Percentiles rank a stretch among this genome's conserved stretches.
Conservation (phyloP, 306 rosid genomes). For the Lathyrus tuberosus region DNA sequence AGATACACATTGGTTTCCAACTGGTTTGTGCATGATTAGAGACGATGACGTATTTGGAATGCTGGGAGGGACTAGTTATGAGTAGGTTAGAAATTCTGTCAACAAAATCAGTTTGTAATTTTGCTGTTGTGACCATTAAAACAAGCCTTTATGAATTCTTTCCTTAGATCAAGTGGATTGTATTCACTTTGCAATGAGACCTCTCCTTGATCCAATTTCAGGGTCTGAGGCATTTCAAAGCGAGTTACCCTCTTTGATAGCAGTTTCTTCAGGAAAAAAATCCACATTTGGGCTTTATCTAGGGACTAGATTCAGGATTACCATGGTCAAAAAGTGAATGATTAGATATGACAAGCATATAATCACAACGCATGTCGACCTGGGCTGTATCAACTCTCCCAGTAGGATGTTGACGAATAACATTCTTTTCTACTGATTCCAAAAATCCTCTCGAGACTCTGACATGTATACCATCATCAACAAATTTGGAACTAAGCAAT, state of each 20-base stretch:
- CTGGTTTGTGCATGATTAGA: too few species aligned
- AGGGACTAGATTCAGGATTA: slow-evolving; percentile 50
- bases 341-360: slow-evolving; percentile 75
- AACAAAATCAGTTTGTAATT: too few species aligned
- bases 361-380: slow-evolving; percentile 58
- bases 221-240: slow-evolving; percentile 90
- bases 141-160: slow-evolving; percentile 72
- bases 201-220: slow-evolving; percentile 83
- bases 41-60: too few species aligned
- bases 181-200: slow-evolving; percentile 76
- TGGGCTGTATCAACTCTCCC: slow-evolving; percentile 77
- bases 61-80: too few species aligned
- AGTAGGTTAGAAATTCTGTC: too few species aligned
- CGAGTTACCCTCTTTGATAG: slow-evolving; percentile 70
- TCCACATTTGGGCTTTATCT: slow-evolving; percentile 95
- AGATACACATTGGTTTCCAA: too few species aligned
- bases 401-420: slow-evolving; percentile 68
- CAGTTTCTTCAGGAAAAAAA: slow-evolving; percentile 79
- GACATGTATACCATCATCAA: slow-evolving; percentile 78
- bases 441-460: slow-evolving; percentile 65
- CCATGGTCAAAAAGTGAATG: slow-evolving; percentile 74
- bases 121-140: too few species aligned
- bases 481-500: slow-evolving; percentile 69
- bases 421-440: slow-evolving; percentile 58
- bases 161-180: slow-evolving; percentile 84